Evolutionary conservation across 495 filamentous ascomycete species (phyloP), one percentile per base, ranked within the genome.

Genomic region (Annulohypoxylon moriforme): DNA sequence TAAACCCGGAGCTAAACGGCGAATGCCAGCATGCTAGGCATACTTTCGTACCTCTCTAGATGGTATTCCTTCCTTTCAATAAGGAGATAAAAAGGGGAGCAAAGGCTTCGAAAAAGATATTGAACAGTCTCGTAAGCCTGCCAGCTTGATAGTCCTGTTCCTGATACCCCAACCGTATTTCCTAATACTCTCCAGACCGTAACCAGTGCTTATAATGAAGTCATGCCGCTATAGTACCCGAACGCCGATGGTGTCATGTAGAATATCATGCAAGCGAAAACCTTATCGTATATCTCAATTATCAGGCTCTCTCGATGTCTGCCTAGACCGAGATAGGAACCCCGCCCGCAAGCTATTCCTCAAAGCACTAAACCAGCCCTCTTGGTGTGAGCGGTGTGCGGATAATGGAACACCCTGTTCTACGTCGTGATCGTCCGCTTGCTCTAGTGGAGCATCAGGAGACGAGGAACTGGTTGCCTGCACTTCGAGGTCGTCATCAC

Each of bases 401-500:
- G 65, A 47, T 14, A 58, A 31, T 22, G 69, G 42, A 1, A 62
- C 22, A 16, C 78, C 78, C 53, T 77, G 78, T 56, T 81, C 78
- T 18, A 77, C 64, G 25, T 81, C 77, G 22, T 61, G 49, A 22
- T 55, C 64, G 44, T 74, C 67, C 25, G 57, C 60, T 55, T 60
- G 38, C 25, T 40, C 52, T 44, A 69, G 36, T 24, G 52, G 69
- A 9, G 50, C 65, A 42, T 77, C 73, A 20, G 71, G 70, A 14
- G 63, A 67, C 31, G 76, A 74, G 1, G 73, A 67, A 20, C 64
- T 67, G 3, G 65, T 62, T 46, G 75, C 71, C 18, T 60, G 70
- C 11, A 59, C 61, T 14, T 25, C 50, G 18, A 70, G 24, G 31
- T 72, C 70, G 22, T 85, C 81, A 24, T 85, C 83, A 13, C 78